Evolutionary conservation across 345 rosid genomes (phyloP).

Genomic region (Nasturtium officinale): DNA sequence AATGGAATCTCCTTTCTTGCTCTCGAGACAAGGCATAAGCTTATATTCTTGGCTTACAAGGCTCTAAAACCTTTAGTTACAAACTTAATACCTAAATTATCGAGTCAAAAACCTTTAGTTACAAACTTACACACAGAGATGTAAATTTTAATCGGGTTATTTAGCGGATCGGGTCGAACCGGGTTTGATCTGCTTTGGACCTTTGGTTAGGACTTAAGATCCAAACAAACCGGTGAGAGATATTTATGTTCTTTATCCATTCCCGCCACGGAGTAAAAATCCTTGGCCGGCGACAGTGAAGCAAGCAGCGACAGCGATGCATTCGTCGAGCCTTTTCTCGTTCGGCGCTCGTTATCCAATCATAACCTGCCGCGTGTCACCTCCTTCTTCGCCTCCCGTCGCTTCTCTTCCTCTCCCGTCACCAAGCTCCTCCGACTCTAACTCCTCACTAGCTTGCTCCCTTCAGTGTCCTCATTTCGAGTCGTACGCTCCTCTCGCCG

Average conservation of each 20-base stretch:
- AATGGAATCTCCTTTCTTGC: no score
- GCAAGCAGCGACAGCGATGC: conserved; percentile 44
- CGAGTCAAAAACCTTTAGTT: no score
- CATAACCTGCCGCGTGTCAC: conserved; percentile 56
- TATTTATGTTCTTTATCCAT: conserved; percentile 47
- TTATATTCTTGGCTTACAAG: no score
- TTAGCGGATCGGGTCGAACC: neutral
- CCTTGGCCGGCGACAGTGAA: conserved; percentile 32
- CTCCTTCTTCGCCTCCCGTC: conserved; percentile 28
- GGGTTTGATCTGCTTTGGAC: conserved; percentile 22
- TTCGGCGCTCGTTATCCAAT: conserved; percentile 48
- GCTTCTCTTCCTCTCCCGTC: conserved; percentile 32
- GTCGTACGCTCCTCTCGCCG: conserved; percentile 48
- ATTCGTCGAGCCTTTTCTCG: conserved; percentile 49
- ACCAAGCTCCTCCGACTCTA: conserved; percentile 38
- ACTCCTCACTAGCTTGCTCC: conserved; percentile 55
- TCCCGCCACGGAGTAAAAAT: conserved; percentile 46
- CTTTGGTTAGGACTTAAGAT: no score
- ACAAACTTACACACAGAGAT: no score
- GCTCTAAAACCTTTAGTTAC: no score
- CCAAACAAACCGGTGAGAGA: conserved; percentile 13
- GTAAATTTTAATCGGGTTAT: no score
- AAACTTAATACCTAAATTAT: no score
- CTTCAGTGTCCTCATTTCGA: conserved; percentile 86
- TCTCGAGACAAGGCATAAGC: no score